Evolutionary conservation across 2,329 filamentous ascomycete species (phyloP), one percentile per base, ranked within the genome.

Genomic region (Microsporum audouinii): DNA sequence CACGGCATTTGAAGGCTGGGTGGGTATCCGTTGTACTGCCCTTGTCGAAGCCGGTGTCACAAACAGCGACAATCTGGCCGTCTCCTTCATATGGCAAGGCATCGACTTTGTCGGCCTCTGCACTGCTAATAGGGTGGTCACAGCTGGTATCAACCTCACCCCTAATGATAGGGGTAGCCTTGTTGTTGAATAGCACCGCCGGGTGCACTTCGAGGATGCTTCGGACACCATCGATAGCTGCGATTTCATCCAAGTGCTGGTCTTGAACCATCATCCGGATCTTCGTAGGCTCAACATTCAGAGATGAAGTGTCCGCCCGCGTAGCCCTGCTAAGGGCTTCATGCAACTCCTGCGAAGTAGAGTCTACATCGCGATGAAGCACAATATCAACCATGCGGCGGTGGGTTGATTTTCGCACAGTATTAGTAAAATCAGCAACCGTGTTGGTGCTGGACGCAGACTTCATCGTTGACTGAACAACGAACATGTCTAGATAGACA

Each of bases 1-100:
- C 62, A 8, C 66, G 63, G 12, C 63, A 61, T 2, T 43, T 59
- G 49, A 68, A 68, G 1, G 65, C 67, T 7, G 53, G 38, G 49
- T 68, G 67, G 1, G 61, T 60, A 56, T 65, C 61, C 2, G 51
- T 47, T 5, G 57, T 58, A 47, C 51, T 62, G 2, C 63, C 65
- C 38, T 62, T 63, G 57, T 68, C 66, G 45, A 68, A 63, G 2
- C 67, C 67, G 2, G 65, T 68, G 49, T 68, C 67, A 17, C 61
- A 64, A 33, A 68, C 64, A 0, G 63, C 63, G 56, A 68, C 63
- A 2, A 68, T 60, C 60, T 68, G 63, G 29, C 65, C 64, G 39
- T 63, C 60, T 6, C 65, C 67, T 38, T 53, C 43, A 36, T 63
- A 66, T 2, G 61, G 38, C n/a, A 36, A 8, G 10, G 17, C 45